These are phyloP conservation scores for Licmophora abbreviata DNA, from an alignment of 108 stramenopile species.

Conservation along the genomic window DNA sequence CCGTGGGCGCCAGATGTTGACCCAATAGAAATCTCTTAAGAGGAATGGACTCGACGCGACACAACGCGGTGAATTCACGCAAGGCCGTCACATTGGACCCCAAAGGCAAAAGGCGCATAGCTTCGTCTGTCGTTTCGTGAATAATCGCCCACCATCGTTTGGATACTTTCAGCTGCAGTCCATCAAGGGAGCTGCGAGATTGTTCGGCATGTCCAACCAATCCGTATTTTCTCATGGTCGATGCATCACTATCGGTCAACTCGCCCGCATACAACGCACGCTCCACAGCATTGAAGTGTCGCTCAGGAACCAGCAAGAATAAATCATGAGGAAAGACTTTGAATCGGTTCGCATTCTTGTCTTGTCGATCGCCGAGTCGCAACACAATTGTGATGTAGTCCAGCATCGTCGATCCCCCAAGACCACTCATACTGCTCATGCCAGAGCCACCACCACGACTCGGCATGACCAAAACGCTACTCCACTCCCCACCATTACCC, in stretches of 20 bases:
- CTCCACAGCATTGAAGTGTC: constrained; percentile 22
- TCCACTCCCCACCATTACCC: background rate
- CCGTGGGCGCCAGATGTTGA: background rate
- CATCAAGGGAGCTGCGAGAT: constrained; percentile 39
- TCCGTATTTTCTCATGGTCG: constrained; percentile 14
- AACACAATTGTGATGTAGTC: background rate
- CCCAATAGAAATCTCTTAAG: constrained; percentile 56
- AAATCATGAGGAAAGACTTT: constrained; percentile 28
- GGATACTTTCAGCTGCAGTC: constrained; percentile 51
- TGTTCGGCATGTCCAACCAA: constrained; percentile 63
- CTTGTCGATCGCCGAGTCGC: background rate
- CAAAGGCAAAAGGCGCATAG: constrained; percentile 56
- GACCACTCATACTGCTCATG: background rate
- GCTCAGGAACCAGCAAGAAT: constrained; percentile 22
- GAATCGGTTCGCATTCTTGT: background rate
- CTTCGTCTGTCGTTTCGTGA: constrained; percentile 2
- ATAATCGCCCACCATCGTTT: constrained; percentile 52
- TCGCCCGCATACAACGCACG: background rate
- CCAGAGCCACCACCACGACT: constrained; percentile 1
- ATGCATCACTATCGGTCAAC: background rate
- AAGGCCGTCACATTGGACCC: constrained; percentile 70
- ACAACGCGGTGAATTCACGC: constrained; percentile 79
- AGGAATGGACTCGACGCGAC: constrained; percentile 55
- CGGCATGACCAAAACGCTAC: background rate
- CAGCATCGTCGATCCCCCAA: constrained; percentile 5